Base-by-base conservation (phyloP, 2,329 filamentous ascomycete species). In the Nigrospora sphaerica region DNA sequence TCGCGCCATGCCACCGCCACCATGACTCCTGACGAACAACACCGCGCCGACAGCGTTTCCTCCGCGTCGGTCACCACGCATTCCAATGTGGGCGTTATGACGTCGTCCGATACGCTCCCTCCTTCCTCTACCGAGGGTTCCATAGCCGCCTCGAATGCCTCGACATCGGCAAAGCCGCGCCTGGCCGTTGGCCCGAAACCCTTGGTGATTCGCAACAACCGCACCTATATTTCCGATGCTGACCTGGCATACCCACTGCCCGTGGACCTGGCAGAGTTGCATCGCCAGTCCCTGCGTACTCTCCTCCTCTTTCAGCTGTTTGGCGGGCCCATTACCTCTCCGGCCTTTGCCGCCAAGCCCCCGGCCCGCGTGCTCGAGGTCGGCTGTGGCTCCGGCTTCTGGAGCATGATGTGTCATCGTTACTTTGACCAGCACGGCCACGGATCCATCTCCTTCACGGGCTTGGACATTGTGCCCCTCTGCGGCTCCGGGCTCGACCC, bases 361-460 rank as follows among this genome's bases (percentile, higher is more conserved):
- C 91, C 91, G 0, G 77, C 76, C 57, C 83, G 82, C 53, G 85
- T 97, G 28, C 74, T 97, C 19, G 92, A 97, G 60, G 68, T 96
- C 32, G 90, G 84, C 31, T 97, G 92, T 64, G 91, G 91, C 16
- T 86, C 86, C 17, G 92, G 82, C 19, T 87, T 95, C 61, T 96
- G 91, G 91, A 91, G 87, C 56, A 85, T 87, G 66, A 83, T 89
- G 72, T 95, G 88, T 63, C 86, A 95, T 63, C 81, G 88, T 33
- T 86, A 88, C 65, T 88, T 91, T 60, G 74, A 78, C 47, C 75
- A 80, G 42, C 73, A 78, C 46, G 88, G 88, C 13, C 77, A 86
- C 59, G 68, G 74, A 5, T 75, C 82, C 49, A 83, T 95, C 18
- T 79, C 81, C 6, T 95, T 95, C 61, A 88, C 85, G 0, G 91